Percentiles rank a stretch among this genome's conserved stretches.
Evolutionary conservation across 2,329 filamentous ascomycete species (phyloP).

Genomic region (Cladosporium oxysporum): DNA sequence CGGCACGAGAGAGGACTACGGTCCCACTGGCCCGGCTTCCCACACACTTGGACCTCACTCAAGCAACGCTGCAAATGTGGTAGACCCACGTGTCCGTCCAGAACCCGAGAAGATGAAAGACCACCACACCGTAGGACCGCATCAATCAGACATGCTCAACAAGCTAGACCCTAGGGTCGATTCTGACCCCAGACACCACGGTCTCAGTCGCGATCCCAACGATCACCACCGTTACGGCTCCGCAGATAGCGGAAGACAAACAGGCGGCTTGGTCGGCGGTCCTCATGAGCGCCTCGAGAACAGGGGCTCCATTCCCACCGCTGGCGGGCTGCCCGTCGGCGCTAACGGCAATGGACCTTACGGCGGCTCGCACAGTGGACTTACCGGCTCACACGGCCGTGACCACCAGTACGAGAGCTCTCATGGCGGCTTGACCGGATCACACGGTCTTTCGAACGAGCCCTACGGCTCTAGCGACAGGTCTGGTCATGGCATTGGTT

Average conservation of each 20-base stretch:
- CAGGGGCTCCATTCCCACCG: slow-evolving; percentile 7
- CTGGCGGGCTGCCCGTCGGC: slow-evolving; percentile 7
- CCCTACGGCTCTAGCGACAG: neutral
- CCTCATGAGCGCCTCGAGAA: slow-evolving; percentile 16
- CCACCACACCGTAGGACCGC: slow-evolving; percentile 17
- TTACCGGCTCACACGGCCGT: neutral
- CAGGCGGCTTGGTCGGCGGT: slow-evolving; percentile 9
- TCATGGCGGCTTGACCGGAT: neutral
- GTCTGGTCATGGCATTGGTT: neutral
- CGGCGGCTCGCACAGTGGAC: neutral
- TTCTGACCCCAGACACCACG: slow-evolving; percentile 13
- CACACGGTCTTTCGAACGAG: neutral
- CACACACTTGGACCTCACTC: slow-evolving; percentile 27
- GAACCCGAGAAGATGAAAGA: slow-evolving; percentile 15
- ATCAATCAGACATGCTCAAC: slow-evolving; percentile 27
- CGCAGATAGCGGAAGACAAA: neutral
- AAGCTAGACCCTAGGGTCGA: slow-evolving; percentile 27
- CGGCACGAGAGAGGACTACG: slow-evolving; percentile 12
- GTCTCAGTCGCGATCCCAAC: slow-evolving; percentile 21
- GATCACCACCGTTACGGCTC: neutral
- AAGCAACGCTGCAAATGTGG: slow-evolving; percentile 26
- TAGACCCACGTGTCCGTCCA: slow-evolving; percentile 25
- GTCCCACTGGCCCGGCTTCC: slow-evolving; percentile 5
- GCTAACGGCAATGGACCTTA: neutral
- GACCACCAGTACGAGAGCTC: slow-evolving; percentile 1